Conservation (phyloP, 768 basidiomycete genomes). For the Lenzites betulinus region DNA sequence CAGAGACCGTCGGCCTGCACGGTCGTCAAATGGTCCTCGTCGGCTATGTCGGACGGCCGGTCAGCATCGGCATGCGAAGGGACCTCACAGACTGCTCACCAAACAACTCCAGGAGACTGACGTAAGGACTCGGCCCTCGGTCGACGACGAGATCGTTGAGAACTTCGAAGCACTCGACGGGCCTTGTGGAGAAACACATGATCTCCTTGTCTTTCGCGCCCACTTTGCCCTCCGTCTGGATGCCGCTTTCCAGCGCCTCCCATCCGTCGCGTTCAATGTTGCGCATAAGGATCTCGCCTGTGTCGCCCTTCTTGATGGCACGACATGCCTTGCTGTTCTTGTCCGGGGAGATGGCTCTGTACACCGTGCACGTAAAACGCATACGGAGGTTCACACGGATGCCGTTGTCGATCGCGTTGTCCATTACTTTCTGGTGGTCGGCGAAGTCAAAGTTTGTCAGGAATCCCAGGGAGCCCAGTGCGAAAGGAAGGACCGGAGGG, state of each 20-base stretch:
- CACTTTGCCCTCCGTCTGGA: conserved; percentile 52
- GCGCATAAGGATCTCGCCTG: conserved; percentile 97
- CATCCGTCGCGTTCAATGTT: conserved; percentile 89
- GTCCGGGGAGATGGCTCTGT: conserved; percentile 82
- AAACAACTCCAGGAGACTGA: conserved; percentile 93
- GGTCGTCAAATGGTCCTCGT: conserved; percentile 99
- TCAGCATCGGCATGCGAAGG: background rate
- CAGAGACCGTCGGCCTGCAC: conserved; percentile 97
- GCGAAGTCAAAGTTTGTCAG: conserved; percentile 95
- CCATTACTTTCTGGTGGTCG: conserved; percentile 82
- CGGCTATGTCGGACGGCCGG: conserved; percentile 55
- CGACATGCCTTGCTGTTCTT: conserved; percentile 61
- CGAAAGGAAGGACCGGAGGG: conserved; percentile 97
- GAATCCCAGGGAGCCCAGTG: conserved; percentile 95
- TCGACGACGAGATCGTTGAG: conserved; percentile 98
- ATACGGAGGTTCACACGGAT: conserved; percentile 98
- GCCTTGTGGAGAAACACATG: conserved; percentile 94
- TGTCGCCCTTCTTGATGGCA: conserved; percentile 90
- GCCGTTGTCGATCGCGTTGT: conserved; percentile 85
- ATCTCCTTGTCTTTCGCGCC: conserved; percentile 89
- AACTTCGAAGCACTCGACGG: conserved; percentile 94
- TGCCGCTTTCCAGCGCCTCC: conserved; percentile 91
- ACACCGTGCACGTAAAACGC: conserved; percentile 99
- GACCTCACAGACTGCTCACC: conserved; percentile 53
- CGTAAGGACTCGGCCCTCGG: conserved; percentile 96